phyloP scores from a whole-genome alignment of 2,329 filamentous ascomycete species.

The Colletotrichum destructivum region DNA sequence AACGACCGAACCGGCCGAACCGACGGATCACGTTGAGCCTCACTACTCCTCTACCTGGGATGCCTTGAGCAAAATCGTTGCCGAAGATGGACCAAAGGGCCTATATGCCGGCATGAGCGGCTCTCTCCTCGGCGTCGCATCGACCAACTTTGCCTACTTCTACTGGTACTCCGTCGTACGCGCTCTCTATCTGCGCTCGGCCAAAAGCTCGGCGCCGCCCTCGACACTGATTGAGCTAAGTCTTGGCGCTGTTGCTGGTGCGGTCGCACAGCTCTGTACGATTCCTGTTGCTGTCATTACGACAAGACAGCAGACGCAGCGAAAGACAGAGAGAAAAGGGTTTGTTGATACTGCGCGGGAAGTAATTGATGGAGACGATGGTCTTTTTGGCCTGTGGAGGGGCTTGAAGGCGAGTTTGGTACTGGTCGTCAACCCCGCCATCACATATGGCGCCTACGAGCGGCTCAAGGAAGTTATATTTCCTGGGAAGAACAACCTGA shows the following conservation, averaged over 20 bases:
- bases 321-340: conserved; percentile 86
- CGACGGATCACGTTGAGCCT: conserved; percentile 60
- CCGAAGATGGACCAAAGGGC: conserved; percentile 83
- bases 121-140: conserved; percentile 90
- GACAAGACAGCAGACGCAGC: conserved; percentile 94
- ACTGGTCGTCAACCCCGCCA: conserved; percentile 94
- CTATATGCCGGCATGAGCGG: conserved; percentile 93
- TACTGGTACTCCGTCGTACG: conserved; percentile 98
- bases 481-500: conserved; percentile 81
- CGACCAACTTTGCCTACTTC: conserved; percentile 99
- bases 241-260: conserved; percentile 89
- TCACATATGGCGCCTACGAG: conserved; percentile 98
- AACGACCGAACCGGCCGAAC: conserved; percentile 58
- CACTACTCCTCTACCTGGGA: conserved; percentile 93
- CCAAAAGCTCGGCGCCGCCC: conserved; percentile 69
- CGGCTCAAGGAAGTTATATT: conserved; percentile 84
- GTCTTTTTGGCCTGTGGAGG: conserved; percentile 90
- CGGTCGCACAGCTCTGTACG: conserved; percentile 93
- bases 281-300: conserved; percentile 97
- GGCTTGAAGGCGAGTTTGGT: conserved; percentile 96
- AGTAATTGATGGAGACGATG: conserved; percentile 91
- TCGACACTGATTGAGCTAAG: conserved; percentile 87
- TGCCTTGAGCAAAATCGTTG: conserved; percentile 87
- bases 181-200: conserved; percentile 79
- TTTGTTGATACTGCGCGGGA: conserved; percentile 90